phyloP scores from a whole-genome alignment of 441 rosid species.

The Arabidopsis hybrid region DNA sequence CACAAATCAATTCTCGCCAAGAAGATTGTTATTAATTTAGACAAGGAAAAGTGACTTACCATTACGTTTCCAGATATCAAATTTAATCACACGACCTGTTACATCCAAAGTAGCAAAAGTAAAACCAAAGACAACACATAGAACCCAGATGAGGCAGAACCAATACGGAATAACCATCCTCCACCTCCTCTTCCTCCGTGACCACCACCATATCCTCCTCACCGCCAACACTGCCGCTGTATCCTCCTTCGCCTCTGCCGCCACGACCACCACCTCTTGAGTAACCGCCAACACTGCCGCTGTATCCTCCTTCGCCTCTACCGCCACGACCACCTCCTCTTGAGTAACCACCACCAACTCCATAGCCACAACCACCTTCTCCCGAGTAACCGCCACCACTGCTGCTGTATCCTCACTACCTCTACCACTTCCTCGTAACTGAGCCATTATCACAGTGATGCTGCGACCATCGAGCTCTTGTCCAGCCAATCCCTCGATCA shows the following conservation, averaged over 20 bases:
- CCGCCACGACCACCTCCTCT: not conserved
- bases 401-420: constrained; percentile 43
- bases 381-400: constrained; percentile 3
- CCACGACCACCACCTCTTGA: not conserved
- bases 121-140: not conserved
- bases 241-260: not conserved
- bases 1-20: not conserved
- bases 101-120: not conserved
- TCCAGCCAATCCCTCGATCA: constrained; percentile 76
- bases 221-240: no score
- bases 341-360: not conserved
- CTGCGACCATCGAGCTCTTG: constrained; percentile 73
- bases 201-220: no score
- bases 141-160: not conserved
- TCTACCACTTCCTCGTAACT: constrained; percentile 65
- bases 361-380: no score
- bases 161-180: not conserved
- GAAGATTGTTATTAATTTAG: not conserved
- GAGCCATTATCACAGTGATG: constrained; percentile 79
- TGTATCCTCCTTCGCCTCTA: constrained; percentile 20
- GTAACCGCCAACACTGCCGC: not conserved
- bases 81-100: not conserved
- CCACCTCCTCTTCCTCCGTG: not conserved
- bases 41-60: not conserved
- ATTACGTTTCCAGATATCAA: not conserved